These are phyloP conservation scores for Lentinula detonsa DNA, from an alignment of 768 basidiomycete species.

Conservation along the genomic window DNA sequence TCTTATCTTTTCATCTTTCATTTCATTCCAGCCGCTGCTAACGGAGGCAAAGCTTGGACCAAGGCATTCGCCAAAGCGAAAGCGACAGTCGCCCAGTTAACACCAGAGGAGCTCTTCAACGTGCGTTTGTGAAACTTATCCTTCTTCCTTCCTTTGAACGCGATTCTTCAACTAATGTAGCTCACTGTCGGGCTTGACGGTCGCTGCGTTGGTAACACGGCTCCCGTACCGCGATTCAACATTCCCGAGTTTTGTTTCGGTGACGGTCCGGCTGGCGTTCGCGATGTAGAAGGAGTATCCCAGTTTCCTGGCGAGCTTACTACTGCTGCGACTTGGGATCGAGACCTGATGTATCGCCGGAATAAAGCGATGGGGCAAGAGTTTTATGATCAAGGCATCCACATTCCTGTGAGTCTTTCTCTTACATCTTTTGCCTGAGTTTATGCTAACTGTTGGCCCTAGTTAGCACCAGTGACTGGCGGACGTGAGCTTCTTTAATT, in stretches of 20 bases:
- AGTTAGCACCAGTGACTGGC: conserved; percentile 20
- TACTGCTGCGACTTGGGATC: conserved; percentile 20
- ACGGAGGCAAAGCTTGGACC: conserved; percentile 1
- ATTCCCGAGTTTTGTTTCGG: background rate
- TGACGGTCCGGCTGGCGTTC: conserved; percentile 1
- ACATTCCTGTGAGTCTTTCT: conserved; percentile 21
- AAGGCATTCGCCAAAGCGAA: background rate
- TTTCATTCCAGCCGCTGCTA: background rate
- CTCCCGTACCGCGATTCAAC: conserved; percentile 1
- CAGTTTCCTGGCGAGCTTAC: conserved; percentile 2
- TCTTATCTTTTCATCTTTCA: background rate
- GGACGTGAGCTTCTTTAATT: conserved; percentile 8
- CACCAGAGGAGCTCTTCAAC: background rate
- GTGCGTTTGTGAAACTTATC: background rate
- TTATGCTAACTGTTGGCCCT: no score
- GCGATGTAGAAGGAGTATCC: background rate
- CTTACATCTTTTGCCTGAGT: no score
- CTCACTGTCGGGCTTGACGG: background rate
- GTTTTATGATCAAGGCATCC: conserved; percentile 38
- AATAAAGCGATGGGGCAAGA: conserved; percentile 40
- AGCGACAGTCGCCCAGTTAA: background rate
- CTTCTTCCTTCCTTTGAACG: background rate
- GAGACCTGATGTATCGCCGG: conserved; percentile 35
- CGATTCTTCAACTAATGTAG: background rate
- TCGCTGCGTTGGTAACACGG: background rate